A percentile compares a stretch with the other conserved stretches of the same genome.
Evolutionary conservation across 331 rosid species (phyloP).

Genomic region (Prunus yedoensis): DNA sequence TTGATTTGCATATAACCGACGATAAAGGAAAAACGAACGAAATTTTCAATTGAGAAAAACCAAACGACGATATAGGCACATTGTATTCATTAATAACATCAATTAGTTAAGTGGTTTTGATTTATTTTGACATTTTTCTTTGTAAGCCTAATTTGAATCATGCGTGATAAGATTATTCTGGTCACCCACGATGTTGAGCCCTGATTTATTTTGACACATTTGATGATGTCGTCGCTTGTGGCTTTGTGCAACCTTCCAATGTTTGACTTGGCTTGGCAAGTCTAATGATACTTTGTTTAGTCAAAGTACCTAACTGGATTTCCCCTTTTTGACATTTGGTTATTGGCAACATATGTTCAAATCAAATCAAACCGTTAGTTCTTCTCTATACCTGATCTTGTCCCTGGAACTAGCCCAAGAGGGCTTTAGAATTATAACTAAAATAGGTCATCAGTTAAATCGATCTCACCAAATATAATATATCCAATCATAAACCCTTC

Average conservation of each 20-base stretch:
- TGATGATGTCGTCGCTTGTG: neutral
- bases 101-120: neutral
- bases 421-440: too few species aligned
- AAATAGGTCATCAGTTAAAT: too few species aligned
- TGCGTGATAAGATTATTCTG: neutral
- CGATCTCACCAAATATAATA: too few species aligned
- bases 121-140: neutral
- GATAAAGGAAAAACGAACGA: too few species aligned
- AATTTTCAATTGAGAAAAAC: too few species aligned
- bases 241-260: constrained; percentile 5
- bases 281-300: neutral
- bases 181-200: neutral
- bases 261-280: neutral
- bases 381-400: too few species aligned
- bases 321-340: constrained; percentile 7
- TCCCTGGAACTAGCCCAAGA: too few species aligned
- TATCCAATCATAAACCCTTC: too few species aligned
- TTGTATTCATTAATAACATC: neutral
- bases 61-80: too few species aligned
- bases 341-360: neutral
- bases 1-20: too few species aligned
- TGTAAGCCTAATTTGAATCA: too few species aligned
- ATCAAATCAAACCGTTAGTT: neutral
- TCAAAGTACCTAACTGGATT: neutral
- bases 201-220: neutral